These are phyloP conservation scores for Macroventuria anomochaeta DNA, from an alignment of 2,329 filamentous ascomycete species.

Conservation along the genomic window DNA sequence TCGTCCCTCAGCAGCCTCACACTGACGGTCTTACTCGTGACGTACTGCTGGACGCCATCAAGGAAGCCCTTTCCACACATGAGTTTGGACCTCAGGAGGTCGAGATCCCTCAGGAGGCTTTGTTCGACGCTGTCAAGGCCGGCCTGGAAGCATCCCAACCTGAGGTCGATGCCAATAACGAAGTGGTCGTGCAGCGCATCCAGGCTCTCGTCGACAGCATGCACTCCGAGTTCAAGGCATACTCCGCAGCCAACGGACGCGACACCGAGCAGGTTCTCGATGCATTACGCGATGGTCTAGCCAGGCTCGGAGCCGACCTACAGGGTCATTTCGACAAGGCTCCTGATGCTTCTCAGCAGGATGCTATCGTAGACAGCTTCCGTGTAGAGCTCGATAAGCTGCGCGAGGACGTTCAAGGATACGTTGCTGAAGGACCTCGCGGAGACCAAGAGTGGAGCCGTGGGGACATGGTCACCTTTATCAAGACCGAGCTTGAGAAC, in stretches of 20 bases:
- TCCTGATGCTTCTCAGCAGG: slow-evolving; percentile 71
- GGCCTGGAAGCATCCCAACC: slow-evolving; percentile 62
- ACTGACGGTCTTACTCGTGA: slow-evolving; percentile 59
- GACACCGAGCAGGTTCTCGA: slow-evolving; percentile 90
- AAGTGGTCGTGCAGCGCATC: slow-evolving; percentile 66
- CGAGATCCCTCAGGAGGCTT: slow-evolving; percentile 58
- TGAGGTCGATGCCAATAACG: slow-evolving; percentile 61
- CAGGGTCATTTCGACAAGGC: slow-evolving; percentile 80
- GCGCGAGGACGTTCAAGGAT: slow-evolving; percentile 66
- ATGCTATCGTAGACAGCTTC: slow-evolving; percentile 77
- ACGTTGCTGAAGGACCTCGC: slow-evolving; percentile 52
- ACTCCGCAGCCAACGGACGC: slow-evolving; percentile 76
- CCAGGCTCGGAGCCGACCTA: slow-evolving; percentile 79
- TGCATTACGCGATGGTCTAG: slow-evolving; percentile 85
- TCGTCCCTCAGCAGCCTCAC: slow-evolving; percentile 49
- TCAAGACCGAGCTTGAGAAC: slow-evolving; percentile 65
- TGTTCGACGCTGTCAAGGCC: slow-evolving; percentile 64
- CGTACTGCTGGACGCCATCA: slow-evolving; percentile 64
- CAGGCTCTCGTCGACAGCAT: slow-evolving; percentile 66
- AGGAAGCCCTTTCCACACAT: slow-evolving; percentile 62
- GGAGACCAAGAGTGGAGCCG: slow-evolving; percentile 51
- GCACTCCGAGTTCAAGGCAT: slow-evolving; percentile 74
- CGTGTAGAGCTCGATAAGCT: slow-evolving; percentile 69
- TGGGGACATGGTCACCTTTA: slow-evolving; percentile 57
- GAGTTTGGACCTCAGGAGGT: slow-evolving; percentile 52